Evolutionary conservation across 2,329 filamentous ascomycete species (phyloP).

Genomic region (Xylariaceae sp.): DNA sequence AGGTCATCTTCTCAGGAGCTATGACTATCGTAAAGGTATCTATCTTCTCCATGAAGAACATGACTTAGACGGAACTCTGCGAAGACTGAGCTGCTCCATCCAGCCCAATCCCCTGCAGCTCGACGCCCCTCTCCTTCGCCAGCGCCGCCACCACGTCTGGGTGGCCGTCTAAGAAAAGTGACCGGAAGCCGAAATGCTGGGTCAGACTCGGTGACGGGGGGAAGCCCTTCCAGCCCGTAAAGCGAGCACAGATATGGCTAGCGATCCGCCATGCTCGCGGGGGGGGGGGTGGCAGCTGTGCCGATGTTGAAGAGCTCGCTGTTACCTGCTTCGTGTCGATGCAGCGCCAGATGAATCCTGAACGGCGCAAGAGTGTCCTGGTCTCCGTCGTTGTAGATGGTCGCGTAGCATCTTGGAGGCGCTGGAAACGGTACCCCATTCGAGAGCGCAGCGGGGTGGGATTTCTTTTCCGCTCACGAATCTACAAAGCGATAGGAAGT

Average conservation of each 20-base stretch:
- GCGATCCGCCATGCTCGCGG: conserved; percentile 1
- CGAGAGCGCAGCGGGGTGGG: not conserved
- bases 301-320: not conserved
- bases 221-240: not conserved
- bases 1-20: no score
- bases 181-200: not conserved
- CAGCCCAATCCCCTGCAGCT: not conserved
- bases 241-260: conserved; percentile 2
- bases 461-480: conserved; percentile 2
- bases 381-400: conserved; percentile 1
- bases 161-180: not conserved
- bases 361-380: conserved; percentile 2
- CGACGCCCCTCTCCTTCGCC: not conserved
- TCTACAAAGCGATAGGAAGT: conserved; percentile 2
- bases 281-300: no score
- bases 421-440: not conserved
- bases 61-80: no score
- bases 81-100: no score
- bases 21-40: no score
- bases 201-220: conserved; percentile 1
- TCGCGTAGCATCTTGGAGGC: not conserved
- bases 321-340: conserved; percentile 1
- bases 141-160: conserved; percentile 7
- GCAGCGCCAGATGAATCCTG: conserved; percentile 2
- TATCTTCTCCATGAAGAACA: no score